Base-by-base conservation (phyloP, 2,329 filamentous ascomycete species). In the Sclerotinia trifoliorum region DNA sequence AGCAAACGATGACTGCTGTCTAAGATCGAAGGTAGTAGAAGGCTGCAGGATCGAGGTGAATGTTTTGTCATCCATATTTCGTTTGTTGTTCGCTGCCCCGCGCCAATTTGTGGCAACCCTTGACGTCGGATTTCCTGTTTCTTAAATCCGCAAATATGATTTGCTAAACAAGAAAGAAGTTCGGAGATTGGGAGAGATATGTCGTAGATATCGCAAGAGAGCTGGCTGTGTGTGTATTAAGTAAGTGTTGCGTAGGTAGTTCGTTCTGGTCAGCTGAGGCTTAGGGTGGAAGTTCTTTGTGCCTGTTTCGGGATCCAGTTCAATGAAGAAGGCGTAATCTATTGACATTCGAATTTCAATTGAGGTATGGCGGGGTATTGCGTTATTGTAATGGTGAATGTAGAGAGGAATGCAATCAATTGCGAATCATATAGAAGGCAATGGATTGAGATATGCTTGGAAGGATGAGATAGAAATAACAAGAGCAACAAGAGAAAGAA, bases 1-100 rank as follows among this genome's bases (percentile, higher is more conserved):
- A 66, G 71, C 17, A 51, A 66, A 68, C 32, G 71, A 64, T 61
- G 67, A 57, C 52, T 65, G 72, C 52, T 65, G 72, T 71, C 70
- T 72, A 67, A 71, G 68, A 72, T 72, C 72, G 75, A 76, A 75
- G 61, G 71, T 66, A 70, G 71, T 74, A 69, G 74, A 75, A 76
- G 73, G 69, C 70, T 71, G 74, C 67, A 72, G 71, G 69, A 68
- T 71, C 66, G 70, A 68, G 63, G 70, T 57, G 60, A 68, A 68
- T 71, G 70, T 72, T 70, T 72, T 70, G 70, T 68, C 66, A 68
- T 64, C 66, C 66, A 68, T 68, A 58, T 63, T 62, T 62, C 60
- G 58, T 68, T 68, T 68, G 66, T 57, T 63, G 66, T 57, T 63
- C 49, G 65, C 60, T 51, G 64, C 49, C 57, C 49, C 52, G 66